phyloP scores from a whole-genome alignment of 1,284 basidiomycete genomes.

The Gymnopus androsaceus region DNA sequence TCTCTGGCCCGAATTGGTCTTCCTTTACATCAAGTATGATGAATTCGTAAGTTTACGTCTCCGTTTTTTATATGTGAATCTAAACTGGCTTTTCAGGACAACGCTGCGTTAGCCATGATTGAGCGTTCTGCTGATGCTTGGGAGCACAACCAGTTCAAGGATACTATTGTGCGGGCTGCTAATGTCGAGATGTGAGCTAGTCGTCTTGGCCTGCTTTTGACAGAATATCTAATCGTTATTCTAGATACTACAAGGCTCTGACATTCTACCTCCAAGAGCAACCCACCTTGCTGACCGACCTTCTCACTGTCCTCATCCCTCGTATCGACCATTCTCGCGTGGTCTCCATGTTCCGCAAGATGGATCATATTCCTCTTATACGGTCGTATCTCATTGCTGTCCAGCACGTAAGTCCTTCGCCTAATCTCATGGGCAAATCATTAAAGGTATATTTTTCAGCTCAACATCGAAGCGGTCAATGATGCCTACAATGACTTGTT shows the following conservation, averaged over 20 bases:
- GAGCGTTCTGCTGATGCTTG: slow-evolving; percentile 96
- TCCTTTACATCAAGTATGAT: slow-evolving; percentile 98
- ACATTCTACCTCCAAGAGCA: slow-evolving; percentile 93
- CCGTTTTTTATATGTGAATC: slow-evolving; percentile 18
- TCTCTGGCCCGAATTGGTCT: slow-evolving; percentile 98
- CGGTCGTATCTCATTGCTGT: slow-evolving; percentile 96
- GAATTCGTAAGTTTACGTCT: slow-evolving; percentile 65
- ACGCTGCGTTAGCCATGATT: slow-evolving; percentile 97
- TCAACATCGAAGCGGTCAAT: slow-evolving; percentile 96
- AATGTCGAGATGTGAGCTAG: slow-evolving; percentile 90
- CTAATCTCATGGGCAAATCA: background rate
- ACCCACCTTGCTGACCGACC: slow-evolving; percentile 90
- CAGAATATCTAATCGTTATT: slow-evolving; percentile 12
- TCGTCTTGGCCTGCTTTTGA: slow-evolving; percentile 1
- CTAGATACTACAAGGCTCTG: slow-evolving; percentile 85
- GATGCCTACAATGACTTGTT: slow-evolving; percentile 96
- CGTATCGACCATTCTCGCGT: slow-evolving; percentile 95
- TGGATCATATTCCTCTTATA: slow-evolving; percentile 94
- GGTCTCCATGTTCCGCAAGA: slow-evolving; percentile 93
- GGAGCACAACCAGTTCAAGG: slow-evolving; percentile 99
- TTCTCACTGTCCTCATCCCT: slow-evolving; percentile 88
- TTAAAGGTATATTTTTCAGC: slow-evolving; percentile 42
- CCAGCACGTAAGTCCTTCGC: slow-evolving; percentile 68
- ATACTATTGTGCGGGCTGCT: slow-evolving; percentile 91
- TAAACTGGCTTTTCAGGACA: slow-evolving; percentile 66